Evolutionary conservation across 106 monocot genomes (phyloP).

Genomic region (Narthecium ossifragum): DNA sequence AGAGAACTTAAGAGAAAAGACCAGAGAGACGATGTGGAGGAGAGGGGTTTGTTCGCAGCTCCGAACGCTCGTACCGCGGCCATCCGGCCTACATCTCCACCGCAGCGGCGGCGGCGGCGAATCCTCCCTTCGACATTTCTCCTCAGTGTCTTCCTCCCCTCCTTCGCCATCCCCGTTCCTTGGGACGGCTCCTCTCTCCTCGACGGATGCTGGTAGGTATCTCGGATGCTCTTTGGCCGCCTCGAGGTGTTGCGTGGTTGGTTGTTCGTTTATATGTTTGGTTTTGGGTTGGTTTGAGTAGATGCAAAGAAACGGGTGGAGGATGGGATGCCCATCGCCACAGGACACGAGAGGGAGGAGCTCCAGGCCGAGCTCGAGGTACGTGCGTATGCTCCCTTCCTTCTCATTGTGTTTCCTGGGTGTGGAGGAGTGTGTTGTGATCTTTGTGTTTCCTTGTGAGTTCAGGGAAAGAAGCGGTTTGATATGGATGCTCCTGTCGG

Average conservation of each 20-base stretch:
- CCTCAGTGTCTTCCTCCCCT: conserved; percentile 1
- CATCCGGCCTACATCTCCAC: background rate
- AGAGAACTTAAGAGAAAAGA: no score
- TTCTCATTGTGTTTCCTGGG: background rate
- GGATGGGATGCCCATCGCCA: conserved; percentile 93
- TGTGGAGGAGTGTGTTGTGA: background rate
- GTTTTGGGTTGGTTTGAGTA: conserved; percentile 6
- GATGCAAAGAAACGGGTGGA: conserved; percentile 55
- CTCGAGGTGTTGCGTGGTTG: background rate
- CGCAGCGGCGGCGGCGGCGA: conserved; percentile 5
- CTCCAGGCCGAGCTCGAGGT: conserved; percentile 88
- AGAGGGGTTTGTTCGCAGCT: conserved; percentile 22
- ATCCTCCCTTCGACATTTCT: background rate
- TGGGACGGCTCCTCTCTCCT: background rate
- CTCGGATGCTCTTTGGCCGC: background rate
- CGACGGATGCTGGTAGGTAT: background rate
- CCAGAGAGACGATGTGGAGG: conserved; percentile 34
- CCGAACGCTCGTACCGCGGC: background rate
- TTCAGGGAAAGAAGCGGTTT: conserved; percentile 81
- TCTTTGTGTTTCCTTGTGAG: background rate
- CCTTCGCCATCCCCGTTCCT: conserved; percentile 8
- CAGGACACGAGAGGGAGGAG: conserved; percentile 85
- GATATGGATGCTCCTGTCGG: conserved; percentile 88
- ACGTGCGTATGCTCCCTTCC: background rate
- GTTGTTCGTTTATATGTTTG: background rate